Conservation (phyloP, 495 filamentous ascomycete genomes). For the Ramalina intermedia region DNA sequence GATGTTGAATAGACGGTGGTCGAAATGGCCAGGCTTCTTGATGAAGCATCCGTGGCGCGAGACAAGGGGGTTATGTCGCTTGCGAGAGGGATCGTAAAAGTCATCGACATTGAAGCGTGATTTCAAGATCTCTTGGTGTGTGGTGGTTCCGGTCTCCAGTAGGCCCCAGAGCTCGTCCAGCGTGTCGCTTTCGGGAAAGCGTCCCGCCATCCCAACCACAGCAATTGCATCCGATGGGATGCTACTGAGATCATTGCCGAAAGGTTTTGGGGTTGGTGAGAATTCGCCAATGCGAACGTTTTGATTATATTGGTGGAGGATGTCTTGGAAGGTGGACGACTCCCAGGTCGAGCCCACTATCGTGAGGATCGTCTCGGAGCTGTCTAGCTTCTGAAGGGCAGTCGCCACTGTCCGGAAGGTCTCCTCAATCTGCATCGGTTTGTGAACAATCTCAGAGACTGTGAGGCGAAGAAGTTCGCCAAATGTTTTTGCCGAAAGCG, state of each 20-base stretch:
- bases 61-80: conserved; percentile 15
- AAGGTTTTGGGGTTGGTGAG: neutral
- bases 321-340: neutral
- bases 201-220: conserved; percentile 16
- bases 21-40: conserved; percentile 23
- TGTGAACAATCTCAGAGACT: neutral
- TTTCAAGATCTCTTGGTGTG: conserved; percentile 31
- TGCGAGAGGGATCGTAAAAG: conserved; percentile 28
- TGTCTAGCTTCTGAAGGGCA: neutral
- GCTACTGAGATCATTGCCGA: neutral
- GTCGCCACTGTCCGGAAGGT: neutral
- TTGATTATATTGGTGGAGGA: neutral
- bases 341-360: neutral
- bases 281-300: neutral
- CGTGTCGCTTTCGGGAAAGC: conserved; percentile 13
- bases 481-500: neutral
- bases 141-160: conserved; percentile 3
- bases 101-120: conserved; percentile 31
- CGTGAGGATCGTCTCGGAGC: neutral
- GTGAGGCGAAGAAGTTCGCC: neutral
- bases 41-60: conserved; percentile 28
- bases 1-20: conserved; percentile 25
- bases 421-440: neutral
- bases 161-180: conserved; percentile 11
- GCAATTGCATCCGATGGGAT: conserved; percentile 4